Conservation (phyloP, 139 green algal genomes). For the Diplosphaera chodatii region DNA sequence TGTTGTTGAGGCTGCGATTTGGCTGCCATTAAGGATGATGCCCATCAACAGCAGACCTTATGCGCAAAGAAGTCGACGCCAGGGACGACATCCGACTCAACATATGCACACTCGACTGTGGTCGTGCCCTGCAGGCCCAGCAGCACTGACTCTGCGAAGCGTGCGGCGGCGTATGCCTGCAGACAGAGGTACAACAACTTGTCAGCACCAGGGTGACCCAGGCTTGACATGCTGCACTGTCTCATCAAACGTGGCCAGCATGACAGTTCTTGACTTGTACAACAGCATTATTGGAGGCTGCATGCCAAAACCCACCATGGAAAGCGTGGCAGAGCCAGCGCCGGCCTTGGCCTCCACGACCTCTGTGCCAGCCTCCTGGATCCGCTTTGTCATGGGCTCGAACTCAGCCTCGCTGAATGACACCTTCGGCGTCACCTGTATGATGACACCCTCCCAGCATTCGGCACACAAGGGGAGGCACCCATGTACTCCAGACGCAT, state of each 20-base stretch:
- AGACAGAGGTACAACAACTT: background rate
- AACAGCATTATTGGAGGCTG: no score
- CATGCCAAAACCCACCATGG: slow-evolving; percentile 71
- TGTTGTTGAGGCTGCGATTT: no score
- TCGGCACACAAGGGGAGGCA: no score
- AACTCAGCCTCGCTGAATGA: slow-evolving; percentile 78
- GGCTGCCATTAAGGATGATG: no score
- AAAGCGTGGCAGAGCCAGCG: slow-evolving; percentile 75
- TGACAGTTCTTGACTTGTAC: no score
- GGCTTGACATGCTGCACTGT: no score
- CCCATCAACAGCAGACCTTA: slow-evolving; percentile 39
- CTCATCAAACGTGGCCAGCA: no score
- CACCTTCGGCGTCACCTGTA: slow-evolving; percentile 72
- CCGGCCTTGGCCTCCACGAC: slow-evolving; percentile 88
- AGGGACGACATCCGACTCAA: slow-evolving; percentile 41
- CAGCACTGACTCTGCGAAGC: slow-evolving; percentile 75
- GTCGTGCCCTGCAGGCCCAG: slow-evolving; percentile 63
- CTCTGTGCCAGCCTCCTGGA: slow-evolving; percentile 83
- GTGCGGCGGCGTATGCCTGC: slow-evolving; percentile 74
- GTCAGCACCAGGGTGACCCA: background rate
- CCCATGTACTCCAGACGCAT: no score
- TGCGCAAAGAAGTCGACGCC: slow-evolving; percentile 46
- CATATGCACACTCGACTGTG: slow-evolving; percentile 64
- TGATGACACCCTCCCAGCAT: background rate
- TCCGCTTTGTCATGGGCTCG: slow-evolving; percentile 72